These are phyloP conservation scores for Hylodesmum podocarpum DNA, from an alignment of 306 rosid genomes.

Conservation along the genomic window DNA sequence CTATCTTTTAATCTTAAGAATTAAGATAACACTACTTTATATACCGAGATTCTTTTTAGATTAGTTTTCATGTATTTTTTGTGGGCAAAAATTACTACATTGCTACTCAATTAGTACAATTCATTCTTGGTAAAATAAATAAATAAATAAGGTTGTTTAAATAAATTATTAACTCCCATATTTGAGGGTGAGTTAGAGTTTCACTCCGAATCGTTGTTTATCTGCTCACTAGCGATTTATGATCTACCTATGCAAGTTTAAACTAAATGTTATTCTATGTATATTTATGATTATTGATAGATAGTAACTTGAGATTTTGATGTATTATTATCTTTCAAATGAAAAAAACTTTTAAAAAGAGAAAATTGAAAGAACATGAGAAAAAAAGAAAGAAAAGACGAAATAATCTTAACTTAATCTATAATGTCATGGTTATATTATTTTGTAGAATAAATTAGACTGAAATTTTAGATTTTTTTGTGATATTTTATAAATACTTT, in stretches of 20 bases:
- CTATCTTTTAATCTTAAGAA: background rate
- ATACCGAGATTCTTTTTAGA: background rate
- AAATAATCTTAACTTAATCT: background rate
- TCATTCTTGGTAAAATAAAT: background rate
- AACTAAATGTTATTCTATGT: background rate
- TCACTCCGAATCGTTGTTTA: background rate
- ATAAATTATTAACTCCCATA: background rate
- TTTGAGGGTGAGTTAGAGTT: background rate
- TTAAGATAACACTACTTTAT: no score
- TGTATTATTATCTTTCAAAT: background rate
- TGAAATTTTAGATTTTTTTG: no score
- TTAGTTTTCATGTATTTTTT: background rate
- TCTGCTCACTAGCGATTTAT: background rate
- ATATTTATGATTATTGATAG: background rate
- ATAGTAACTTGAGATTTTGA: background rate
- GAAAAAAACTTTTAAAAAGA: background rate
- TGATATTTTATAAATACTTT: no score
- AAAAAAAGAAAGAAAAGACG: background rate
- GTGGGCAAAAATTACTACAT: background rate
- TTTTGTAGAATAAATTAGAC: no score
- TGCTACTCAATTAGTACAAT: background rate
- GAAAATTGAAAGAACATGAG: background rate
- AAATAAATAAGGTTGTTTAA: background rate
- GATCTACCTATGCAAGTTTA: background rate
- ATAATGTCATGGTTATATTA: background rate